These are phyloP conservation scores for Afroboletus lepidellus DNA, from an alignment of 1,284 basidiomycete species.

Conservation along the genomic window DNA sequence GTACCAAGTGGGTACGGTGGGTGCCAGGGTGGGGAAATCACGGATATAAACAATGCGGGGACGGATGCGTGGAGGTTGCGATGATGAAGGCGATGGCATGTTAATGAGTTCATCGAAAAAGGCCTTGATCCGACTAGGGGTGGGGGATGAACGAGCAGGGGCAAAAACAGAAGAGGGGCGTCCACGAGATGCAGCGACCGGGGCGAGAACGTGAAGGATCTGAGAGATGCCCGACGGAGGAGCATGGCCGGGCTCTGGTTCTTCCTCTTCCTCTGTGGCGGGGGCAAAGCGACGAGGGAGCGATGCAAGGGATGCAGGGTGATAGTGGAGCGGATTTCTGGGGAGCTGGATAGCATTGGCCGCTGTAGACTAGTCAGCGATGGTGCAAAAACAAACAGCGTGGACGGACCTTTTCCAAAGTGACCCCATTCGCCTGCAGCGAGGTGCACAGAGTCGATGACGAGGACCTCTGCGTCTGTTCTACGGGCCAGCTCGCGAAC, in stretches of 20 bases:
- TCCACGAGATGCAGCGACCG: slow-evolving; percentile 40
- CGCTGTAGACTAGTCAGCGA: slow-evolving; percentile 39
- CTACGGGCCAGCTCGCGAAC: slow-evolving; percentile 72
- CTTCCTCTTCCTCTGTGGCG: slow-evolving; percentile 52
- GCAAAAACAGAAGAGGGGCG: slow-evolving; percentile 44
- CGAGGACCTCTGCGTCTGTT: slow-evolving; percentile 74
- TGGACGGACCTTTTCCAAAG: slow-evolving; percentile 63
- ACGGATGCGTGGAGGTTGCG: slow-evolving; percentile 30
- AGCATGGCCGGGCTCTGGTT: slow-evolving; percentile 28
- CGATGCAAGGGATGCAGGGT: slow-evolving; percentile 35
- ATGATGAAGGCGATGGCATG: slow-evolving; percentile 40
- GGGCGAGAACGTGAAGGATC: slow-evolving; percentile 58
- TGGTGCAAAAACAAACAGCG: slow-evolving; percentile 1
- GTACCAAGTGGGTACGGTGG: slow-evolving; percentile 77
- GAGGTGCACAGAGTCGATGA: slow-evolving; percentile 77
- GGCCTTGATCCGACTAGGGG: slow-evolving; percentile 53
- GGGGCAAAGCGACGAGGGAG: slow-evolving; percentile 33
- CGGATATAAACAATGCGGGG: slow-evolving; percentile 84
- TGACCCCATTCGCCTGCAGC: slow-evolving; percentile 79
- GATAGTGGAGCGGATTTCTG: slow-evolving; percentile 70
- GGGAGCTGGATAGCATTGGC: slow-evolving; percentile 64
- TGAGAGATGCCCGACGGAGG: slow-evolving; percentile 38
- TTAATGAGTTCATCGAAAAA: slow-evolving; percentile 79
- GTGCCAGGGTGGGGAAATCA: slow-evolving; percentile 73
- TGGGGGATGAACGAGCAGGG: slow-evolving; percentile 40